These are phyloP conservation scores for Passiflora organensis DNA, from an alignment of 345 rosid genomes.

Conservation along the genomic window DNA sequence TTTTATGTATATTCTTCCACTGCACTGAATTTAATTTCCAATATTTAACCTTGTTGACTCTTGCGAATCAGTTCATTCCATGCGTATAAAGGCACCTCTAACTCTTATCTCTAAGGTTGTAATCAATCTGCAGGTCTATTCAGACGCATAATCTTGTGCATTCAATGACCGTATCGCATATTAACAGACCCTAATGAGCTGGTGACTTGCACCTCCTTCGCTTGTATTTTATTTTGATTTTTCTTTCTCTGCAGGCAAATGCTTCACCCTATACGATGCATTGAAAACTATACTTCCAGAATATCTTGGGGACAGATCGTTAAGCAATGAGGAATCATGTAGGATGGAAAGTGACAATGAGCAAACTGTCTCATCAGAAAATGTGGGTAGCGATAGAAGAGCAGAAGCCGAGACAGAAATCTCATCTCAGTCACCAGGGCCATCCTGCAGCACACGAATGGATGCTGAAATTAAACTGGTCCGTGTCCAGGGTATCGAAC, in stretches of 20 bases:
- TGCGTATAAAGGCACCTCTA: too few species aligned
- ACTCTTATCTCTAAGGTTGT: too few species aligned
- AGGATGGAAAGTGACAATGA: constrained; percentile 27
- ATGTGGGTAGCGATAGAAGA: constrained; percentile 12
- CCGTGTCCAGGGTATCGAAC: constrained; percentile 85
- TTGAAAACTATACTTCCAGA: constrained; percentile 59
- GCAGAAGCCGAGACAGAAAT: constrained; percentile 24
- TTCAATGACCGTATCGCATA: too few species aligned
- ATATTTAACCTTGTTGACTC: too few species aligned
- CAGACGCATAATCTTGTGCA: too few species aligned
- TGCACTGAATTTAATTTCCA: too few species aligned
- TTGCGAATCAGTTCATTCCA: too few species aligned
- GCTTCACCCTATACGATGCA: constrained; percentile 58
- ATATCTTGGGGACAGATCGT: constrained; percentile 22
- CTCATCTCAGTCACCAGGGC: constrained; percentile 7
- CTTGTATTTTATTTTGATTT: not conserved
- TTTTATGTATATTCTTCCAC: too few species aligned
- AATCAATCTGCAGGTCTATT: too few species aligned
- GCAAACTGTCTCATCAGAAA: constrained; percentile 25
- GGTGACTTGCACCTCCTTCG: not conserved
- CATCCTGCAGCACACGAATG: constrained; percentile 7
- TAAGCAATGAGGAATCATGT: constrained; percentile 17
- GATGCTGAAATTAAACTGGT: constrained; percentile 53
- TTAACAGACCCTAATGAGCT: not conserved
- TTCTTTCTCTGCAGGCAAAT: constrained; percentile 49